Conservation (phyloP, 2,329 filamentous ascomycete species). For the Incumbomyces lentus region DNA sequence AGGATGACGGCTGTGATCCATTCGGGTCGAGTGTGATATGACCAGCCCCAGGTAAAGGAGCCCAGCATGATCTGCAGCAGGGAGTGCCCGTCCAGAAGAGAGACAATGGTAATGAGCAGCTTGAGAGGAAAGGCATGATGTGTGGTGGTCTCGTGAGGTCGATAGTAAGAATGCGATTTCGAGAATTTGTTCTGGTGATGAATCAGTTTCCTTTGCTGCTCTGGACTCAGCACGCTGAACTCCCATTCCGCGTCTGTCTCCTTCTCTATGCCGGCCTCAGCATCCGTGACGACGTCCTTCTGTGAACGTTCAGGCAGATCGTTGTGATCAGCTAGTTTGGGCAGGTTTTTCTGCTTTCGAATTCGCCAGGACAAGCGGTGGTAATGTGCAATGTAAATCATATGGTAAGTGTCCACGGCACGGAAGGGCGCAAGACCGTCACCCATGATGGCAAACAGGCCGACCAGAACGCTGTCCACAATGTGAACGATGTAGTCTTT, state of each 20-base stretch:
- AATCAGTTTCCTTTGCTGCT: slow-evolving; percentile 59
- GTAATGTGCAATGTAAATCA: slow-evolving; percentile 71
- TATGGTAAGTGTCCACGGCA: slow-evolving; percentile 74
- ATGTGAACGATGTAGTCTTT: slow-evolving; percentile 61
- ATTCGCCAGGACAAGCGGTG: slow-evolving; percentile 55
- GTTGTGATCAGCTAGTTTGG: slow-evolving; percentile 56
- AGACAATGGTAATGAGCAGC: slow-evolving; percentile 65
- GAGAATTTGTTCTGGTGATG: slow-evolving; percentile 73
- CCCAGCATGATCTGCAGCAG: slow-evolving; percentile 71
- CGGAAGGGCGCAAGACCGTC: slow-evolving; percentile 66
- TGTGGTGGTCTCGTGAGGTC: slow-evolving; percentile 74
- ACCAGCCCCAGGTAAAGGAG: slow-evolving; percentile 66
- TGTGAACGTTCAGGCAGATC: slow-evolving; percentile 47
- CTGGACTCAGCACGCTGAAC: slow-evolving; percentile 23
- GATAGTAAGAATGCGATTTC: slow-evolving; percentile 80
- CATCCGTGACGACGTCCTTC: slow-evolving; percentile 32
- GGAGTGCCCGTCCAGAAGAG: slow-evolving; percentile 69
- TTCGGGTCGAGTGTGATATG: slow-evolving; percentile 56
- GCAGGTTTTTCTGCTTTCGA: slow-evolving; percentile 52
- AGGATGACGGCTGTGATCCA: slow-evolving; percentile 74
- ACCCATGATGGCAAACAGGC: slow-evolving; percentile 59
- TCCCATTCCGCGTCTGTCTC: slow-evolving; percentile 14
- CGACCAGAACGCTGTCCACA: slow-evolving; percentile 61
- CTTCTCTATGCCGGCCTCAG: slow-evolving; percentile 32
- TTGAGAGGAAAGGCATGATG: slow-evolving; percentile 69